Evolutionary conservation across 371 early-diverging fungal genomes (phyloP).

Genomic region (Blakeslea trispora): DNA sequence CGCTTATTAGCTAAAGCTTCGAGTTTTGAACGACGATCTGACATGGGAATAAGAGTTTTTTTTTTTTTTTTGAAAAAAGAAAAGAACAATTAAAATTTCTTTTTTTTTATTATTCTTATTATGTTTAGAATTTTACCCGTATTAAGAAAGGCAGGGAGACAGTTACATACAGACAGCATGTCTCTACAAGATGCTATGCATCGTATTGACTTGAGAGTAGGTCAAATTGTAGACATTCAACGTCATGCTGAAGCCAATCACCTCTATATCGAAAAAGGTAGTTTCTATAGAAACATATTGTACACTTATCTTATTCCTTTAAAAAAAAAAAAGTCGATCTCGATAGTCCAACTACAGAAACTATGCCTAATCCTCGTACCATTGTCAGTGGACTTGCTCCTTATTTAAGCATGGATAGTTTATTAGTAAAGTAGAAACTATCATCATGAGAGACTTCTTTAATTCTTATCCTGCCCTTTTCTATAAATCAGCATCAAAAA

Average conservation of each 20-base stretch:
- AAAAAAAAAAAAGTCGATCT: background rate
- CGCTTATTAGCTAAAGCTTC: slow-evolving; percentile 20
- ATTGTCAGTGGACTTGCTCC: slow-evolving; percentile 80
- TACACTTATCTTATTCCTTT: too few species aligned
- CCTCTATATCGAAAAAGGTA: slow-evolving; percentile 76
- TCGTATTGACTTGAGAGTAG: slow-evolving; percentile 75
- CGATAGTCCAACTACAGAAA: slow-evolving; percentile 34
- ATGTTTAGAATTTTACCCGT: too few species aligned
- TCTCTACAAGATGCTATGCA: slow-evolving; percentile 57
- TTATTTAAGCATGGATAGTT: slow-evolving; percentile 54
- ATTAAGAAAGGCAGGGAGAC: too few species aligned
- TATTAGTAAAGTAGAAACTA: slow-evolving; percentile 28
- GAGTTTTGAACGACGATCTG: slow-evolving; percentile 24
- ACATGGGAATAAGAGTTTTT: slow-evolving; percentile 15
- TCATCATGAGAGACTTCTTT: background rate
- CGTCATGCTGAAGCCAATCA: slow-evolving; percentile 73
- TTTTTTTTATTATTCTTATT: too few species aligned
- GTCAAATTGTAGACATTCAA: slow-evolving; percentile 65
- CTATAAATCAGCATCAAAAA: slow-evolving; percentile 36
- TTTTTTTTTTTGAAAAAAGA: too few species aligned
- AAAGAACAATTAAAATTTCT: too few species aligned
- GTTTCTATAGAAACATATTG: background rate
- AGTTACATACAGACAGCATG: too few species aligned
- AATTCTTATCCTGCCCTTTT: too few species aligned
- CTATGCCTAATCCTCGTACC: slow-evolving; percentile 53